Evolutionary conservation across 208 protist genomes (phyloP), one percentile per base, ranked within the genome.

Genomic region (Crithidia brevicula): DNA sequence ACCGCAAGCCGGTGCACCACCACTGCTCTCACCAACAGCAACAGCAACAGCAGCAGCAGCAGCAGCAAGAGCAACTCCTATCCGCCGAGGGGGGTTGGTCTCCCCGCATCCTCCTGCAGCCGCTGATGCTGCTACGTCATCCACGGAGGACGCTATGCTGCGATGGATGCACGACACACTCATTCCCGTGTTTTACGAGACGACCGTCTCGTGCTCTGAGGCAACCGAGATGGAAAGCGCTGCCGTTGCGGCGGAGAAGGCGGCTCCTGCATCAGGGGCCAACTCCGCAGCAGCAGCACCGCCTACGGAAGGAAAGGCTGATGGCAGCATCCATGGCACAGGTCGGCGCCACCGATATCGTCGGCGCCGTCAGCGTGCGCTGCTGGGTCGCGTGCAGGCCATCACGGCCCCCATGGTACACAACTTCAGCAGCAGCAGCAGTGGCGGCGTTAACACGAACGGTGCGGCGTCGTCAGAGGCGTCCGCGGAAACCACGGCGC

Each of bases 111-210:
- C n/a, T n/a, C n/a, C n/a, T n/a, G n/a, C 30, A 4, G 42, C 25
- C 27, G 40, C 38, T n/a, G 25, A 23, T 52, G 23, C 30, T n/a
- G 15, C 18, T 7, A 25, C 20, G 25, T 5, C 67, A 2, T 53
- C 60, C n/a, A 11, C 33, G 5, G 60, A 73, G 23, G 60, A 69
- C 20, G 20, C 53, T 20, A 61, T 80, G 33, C 36, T 67, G 33
- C 31, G 51, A 53, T 80, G 74, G 74, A 75, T 80, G 74, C 64
- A 80, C 53, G 61, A 80, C 30, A 54, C 38, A 15, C 28, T 80
- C 7, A 74, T 80, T 25, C 74, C 74, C 25, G 47, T 69, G 20
- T 80, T 80, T 31, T 80, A 63, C 58, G 74, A 80, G 31, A 80
- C 65, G n/a, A 74, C 61, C 4, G 58, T 75, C 36, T 64, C 63